A percentile compares a stretch with the other conserved stretches of the same genome.
Conservation (phyloP, 2,329 filamentous ascomycete genomes). For the Xylariomycetidae sp. region DNA sequence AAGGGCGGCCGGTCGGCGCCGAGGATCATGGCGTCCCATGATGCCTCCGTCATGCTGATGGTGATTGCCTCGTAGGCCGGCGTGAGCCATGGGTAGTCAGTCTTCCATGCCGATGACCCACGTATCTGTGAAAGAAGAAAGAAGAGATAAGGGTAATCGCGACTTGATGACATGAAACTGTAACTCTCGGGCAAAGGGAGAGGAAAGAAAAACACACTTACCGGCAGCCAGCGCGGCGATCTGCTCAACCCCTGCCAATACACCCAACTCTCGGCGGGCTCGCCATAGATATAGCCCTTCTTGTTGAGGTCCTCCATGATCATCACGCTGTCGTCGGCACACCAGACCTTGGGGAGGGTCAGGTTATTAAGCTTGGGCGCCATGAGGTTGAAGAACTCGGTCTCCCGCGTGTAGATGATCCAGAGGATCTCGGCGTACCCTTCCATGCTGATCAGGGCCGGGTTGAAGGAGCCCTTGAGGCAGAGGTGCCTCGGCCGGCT, state of each 20-base stretch:
- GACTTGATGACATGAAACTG: too few species aligned
- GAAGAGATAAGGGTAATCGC: too few species aligned
- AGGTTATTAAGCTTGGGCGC: conserved; percentile 4
- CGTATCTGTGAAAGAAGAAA: too few species aligned
- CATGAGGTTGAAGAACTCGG: conserved; percentile 9
- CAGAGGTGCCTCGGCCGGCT: conserved; percentile 7
- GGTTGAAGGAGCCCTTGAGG: conserved; percentile 13
- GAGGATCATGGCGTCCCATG: conserved; percentile 13
- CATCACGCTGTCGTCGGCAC: conserved; percentile 7
- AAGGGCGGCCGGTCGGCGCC: conserved; percentile 13
- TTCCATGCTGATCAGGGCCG: conserved; percentile 4
- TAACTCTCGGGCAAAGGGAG: too few species aligned
- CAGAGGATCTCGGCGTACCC: conserved; percentile 5
- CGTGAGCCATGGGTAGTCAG: conserved; percentile 17
- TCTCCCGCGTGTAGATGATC: conserved; percentile 7
- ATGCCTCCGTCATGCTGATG: conserved; percentile 7
- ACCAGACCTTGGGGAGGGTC: background rate
- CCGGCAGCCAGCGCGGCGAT: conserved; percentile 23
- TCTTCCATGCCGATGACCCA: too few species aligned
- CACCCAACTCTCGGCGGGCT: conserved; percentile 7
- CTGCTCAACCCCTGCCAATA: conserved; percentile 19
- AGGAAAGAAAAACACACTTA: conserved; percentile 11
- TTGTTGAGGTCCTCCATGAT: conserved; percentile 9
- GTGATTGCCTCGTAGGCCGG: conserved; percentile 15
- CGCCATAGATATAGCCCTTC: conserved; percentile 7